Evolutionary conservation across 768 basidiomycete species (phyloP), one percentile per base, ranked within the genome.

Genomic region (Leccinum pellstonianum): DNA sequence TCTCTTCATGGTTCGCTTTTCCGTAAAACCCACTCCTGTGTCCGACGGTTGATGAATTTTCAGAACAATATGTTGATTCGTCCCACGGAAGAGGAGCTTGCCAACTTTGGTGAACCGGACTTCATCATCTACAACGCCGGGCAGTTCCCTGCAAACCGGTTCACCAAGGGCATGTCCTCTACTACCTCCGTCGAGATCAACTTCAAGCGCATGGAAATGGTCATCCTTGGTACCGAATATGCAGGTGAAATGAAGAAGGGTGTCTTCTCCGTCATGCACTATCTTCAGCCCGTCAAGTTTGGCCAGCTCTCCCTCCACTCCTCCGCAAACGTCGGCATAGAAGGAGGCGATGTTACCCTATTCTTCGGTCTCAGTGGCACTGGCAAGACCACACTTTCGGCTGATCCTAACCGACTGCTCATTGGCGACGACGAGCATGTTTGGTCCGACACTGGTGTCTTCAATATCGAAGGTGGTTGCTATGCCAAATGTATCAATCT

Each of bases 201-300:
- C 85, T 98, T 99, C 79, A 97, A 97, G 83, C 92, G 97, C 43
- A 97, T 95, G 94, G 97, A 99, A 77, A 99, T 99, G 97, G 96
- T 99, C 70, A 98, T 99, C 71, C 92, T 99, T 67, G 96, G 92
- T 57, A 96, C 94, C 27, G 95, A 98, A 73, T 98, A 98, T 71
- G 95, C 95, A 31, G 95, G 95, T 54, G 95, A 99, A 81, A 99
- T 99, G 97, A 99, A 99, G 81, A 99, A 99, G 86, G 97, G 97
- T 71, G 93, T 99, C 74, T 99, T 99, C 81, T 93, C 91, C 48
- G 95, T 99, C 67, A 99, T 99, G 96, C 96, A 99, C 79, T 99
- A 98, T 76, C 84, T 99, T 61, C 94, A 96, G 81, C 97, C 97
- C 6, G 89, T 98, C 81, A 98, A 97, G 74, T 98, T 97, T 71